A percentile compares a stretch with the other conserved stretches of the same genome.
These are phyloP conservation scores for Hagleromyces aurorensis DNA, from an alignment of 805 yeast genomes.

Conservation along the genomic window DNA sequence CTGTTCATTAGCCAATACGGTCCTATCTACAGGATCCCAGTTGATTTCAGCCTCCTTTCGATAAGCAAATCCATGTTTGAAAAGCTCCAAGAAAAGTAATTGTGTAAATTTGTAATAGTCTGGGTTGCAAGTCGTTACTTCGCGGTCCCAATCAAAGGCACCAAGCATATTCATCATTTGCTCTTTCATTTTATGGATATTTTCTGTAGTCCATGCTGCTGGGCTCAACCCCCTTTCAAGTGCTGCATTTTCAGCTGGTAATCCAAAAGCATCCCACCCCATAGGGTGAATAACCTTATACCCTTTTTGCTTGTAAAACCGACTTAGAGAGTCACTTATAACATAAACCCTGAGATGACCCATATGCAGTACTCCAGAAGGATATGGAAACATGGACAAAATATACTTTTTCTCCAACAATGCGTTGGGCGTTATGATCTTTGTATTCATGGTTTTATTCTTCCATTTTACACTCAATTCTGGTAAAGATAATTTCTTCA, in stretches of 20 bases:
- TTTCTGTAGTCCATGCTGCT: conserved; percentile 69
- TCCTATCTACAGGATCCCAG: conserved; percentile 96
- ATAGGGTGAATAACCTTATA: conserved; percentile 82
- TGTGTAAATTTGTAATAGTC: conserved; percentile 93
- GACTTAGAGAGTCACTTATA: conserved; percentile 73
- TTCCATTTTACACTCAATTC: conserved; percentile 26
- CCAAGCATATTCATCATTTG: conserved; percentile 76
- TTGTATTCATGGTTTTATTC: conserved; percentile 13
- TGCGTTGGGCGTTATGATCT: conserved; percentile 11
- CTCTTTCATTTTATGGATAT: conserved; percentile 77
- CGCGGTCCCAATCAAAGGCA: conserved; percentile 91
- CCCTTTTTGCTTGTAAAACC: conserved; percentile 73
- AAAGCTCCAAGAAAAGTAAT: conserved; percentile 64
- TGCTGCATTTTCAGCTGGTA: conserved; percentile 98
- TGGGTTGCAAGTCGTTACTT: conserved; percentile 76
- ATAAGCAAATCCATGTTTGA: conserved; percentile 76
- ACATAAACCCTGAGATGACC: conserved; percentile 94
- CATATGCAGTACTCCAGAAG: conserved; percentile 86
- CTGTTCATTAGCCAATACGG: conserved; percentile 94
- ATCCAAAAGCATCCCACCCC: conserved; percentile 99
- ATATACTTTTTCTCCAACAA: conserved; percentile 45
- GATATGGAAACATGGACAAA: conserved; percentile 91
- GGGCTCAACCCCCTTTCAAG: conserved; percentile 78
- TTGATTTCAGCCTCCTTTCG: conserved; percentile 82
- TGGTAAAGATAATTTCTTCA: conserved; percentile 7